Evolutionary conservation across 1,139 yeast species (phyloP).

Genomic region (Arxiozyma telluris): DNA sequence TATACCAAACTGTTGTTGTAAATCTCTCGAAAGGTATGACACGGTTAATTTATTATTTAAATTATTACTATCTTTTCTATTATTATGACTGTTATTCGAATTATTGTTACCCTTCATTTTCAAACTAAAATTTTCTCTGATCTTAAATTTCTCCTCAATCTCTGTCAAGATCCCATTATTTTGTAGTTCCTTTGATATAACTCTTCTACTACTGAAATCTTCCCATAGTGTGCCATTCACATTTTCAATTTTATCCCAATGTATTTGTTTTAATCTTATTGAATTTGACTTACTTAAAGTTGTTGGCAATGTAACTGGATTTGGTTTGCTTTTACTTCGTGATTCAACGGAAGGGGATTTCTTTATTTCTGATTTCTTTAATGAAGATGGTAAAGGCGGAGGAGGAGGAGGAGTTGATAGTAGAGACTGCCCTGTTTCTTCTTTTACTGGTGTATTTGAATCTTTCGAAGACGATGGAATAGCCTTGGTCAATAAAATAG

Average conservation of each 20-base stretch:
- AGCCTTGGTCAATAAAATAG: not conserved
- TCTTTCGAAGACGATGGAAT: not conserved
- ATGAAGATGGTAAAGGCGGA: conserved; percentile 34
- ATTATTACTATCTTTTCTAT: not conserved
- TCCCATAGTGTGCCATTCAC: conserved; percentile 80
- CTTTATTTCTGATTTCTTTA: conserved; percentile 24
- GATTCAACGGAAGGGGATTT: conserved; percentile 5
- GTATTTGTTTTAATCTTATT: conserved; percentile 69
- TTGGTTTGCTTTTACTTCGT: conserved; percentile 9
- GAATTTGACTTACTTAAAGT: conserved; percentile 14
- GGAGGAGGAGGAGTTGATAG: conserved; percentile 23
- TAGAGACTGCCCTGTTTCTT: not conserved
- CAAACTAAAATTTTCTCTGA: conserved; percentile 17
- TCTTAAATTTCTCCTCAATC: conserved; percentile 63
- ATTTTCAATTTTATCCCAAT: conserved; percentile 78
- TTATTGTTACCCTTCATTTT: conserved; percentile 26
- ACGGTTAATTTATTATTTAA: conserved; percentile 32
- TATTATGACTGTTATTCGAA: not conserved
- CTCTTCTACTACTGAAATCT: conserved; percentile 37
- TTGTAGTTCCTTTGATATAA: conserved; percentile 48
- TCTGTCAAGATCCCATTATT: conserved; percentile 64
- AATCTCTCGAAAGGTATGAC: conserved; percentile 64
- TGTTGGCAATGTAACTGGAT: conserved; percentile 21
- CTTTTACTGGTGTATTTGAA: not conserved
- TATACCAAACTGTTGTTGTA: conserved; percentile 88